Percentiles rank a stretch among this genome's conserved stretches.
phyloP scores from a whole-genome alignment of 108 stramenopile species.

The Chaetoceros muelleri region DNA sequence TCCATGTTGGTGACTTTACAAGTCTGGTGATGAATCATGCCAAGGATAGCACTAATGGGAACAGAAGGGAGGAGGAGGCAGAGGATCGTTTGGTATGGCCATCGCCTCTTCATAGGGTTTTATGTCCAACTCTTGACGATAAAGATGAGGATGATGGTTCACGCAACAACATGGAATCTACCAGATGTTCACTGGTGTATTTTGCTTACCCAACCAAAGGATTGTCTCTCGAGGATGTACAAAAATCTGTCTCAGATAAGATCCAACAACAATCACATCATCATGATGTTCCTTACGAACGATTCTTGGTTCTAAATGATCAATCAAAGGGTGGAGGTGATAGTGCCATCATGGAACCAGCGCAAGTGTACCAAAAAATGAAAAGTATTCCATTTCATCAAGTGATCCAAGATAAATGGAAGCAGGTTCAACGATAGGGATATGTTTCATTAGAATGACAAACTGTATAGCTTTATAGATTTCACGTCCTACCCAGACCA shows the following conservation, averaged over 20 bases:
- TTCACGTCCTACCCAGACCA: conserved; percentile 93
- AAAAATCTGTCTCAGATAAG: not conserved
- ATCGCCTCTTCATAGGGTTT: conserved; percentile 26
- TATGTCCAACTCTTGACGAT: conserved; percentile 14
- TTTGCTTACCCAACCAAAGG: conserved; percentile 15
- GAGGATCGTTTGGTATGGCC: conserved; percentile 17
- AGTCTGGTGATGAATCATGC: conserved; percentile 35
- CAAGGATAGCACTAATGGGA: not conserved
- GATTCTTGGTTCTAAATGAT: not conserved
- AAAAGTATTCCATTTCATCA: not conserved
- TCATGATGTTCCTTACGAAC: not conserved
- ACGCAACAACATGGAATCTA: too few species aligned
- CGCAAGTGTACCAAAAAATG: not conserved
- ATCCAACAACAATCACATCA: not conserved
- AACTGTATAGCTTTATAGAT: too few species aligned
- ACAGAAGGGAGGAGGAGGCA: too few species aligned
- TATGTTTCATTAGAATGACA: too few species aligned
- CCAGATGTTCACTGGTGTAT: conserved; percentile 12
- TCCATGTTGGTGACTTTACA: conserved; percentile 68
- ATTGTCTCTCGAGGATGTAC: conserved; percentile 5
- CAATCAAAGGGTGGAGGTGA: not conserved
- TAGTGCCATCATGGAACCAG: not conserved
- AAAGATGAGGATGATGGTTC: not conserved
- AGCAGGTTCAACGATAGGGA: not conserved
- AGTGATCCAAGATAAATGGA: not conserved